Evolutionary conservation across 202 grass and related monocot species (phyloP).

Genomic region (Zizania palustris): DNA sequence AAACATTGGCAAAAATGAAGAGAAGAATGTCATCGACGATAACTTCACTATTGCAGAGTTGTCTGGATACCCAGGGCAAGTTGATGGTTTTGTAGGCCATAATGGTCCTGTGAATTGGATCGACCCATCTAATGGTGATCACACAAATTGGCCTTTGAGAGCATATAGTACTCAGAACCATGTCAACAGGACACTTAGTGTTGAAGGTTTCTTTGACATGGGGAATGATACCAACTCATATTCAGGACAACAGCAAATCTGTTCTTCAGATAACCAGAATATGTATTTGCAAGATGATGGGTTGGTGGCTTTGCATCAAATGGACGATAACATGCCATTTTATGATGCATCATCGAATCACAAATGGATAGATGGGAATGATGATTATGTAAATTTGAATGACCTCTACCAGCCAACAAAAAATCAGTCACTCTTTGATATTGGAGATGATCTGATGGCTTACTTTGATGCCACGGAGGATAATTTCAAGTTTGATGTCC

Average conservation of each 20-base stretch:
- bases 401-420: slow-evolving; percentile 48
- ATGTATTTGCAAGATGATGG: slow-evolving; percentile 44
- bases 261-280: slow-evolving; percentile 34
- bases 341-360: slow-evolving; percentile 55
- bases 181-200: slow-evolving; percentile 49
- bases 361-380: slow-evolving; percentile 43
- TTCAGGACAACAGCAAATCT: slow-evolving; percentile 37
- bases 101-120: slow-evolving; percentile 40
- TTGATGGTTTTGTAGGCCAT: slow-evolving; percentile 50
- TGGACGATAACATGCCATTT: slow-evolving; percentile 48
- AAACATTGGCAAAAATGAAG: slow-evolving; percentile 33
- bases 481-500: slow-evolving; percentile 60
- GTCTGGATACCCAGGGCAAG: slow-evolving; percentile 28
- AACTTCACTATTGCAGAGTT: slow-evolving; percentile 43
- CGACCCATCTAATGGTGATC: slow-evolving; percentile 41
- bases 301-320: slow-evolving; percentile 29
- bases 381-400: slow-evolving; percentile 50
- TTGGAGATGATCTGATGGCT: slow-evolving; percentile 61
- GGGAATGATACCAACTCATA: slow-evolving; percentile 40
- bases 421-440: slow-evolving; percentile 34
- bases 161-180: slow-evolving; percentile 56
- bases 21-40: slow-evolving; percentile 44
- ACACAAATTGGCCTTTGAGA: slow-evolving; percentile 59
- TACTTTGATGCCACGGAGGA: slow-evolving; percentile 68
- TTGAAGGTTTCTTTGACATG: slow-evolving; percentile 65